Conservation (phyloP, 306 rosid genomes). For the Pueraria montana region DNA sequence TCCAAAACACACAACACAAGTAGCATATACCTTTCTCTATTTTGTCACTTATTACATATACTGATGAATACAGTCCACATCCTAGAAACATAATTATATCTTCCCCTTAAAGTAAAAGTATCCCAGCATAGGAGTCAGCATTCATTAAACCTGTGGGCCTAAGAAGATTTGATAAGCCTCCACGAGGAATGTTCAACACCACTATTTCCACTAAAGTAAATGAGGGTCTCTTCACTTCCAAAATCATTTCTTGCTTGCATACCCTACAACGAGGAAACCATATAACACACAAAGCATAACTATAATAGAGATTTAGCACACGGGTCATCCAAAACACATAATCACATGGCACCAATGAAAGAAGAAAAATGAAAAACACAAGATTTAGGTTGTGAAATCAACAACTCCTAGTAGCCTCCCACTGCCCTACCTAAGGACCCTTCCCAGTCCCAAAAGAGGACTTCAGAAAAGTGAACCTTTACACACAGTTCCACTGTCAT, state of each 20-base stretch:
- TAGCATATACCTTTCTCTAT: conserved; percentile 15
- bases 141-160: conserved; percentile 1
- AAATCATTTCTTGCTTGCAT: conserved; percentile 12
- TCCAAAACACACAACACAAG: neutral
- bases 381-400: conserved; percentile 26
- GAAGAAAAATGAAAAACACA: neutral
- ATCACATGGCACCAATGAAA: neutral
- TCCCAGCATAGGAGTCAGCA: conserved; percentile 13
- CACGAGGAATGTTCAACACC: conserved; percentile 10
- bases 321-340: neutral
- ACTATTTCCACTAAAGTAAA: neutral
- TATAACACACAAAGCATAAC: neutral
- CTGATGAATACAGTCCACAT: conserved; percentile 20
- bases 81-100: conserved; percentile 24
- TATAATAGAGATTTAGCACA: neutral
- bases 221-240: conserved; percentile 2
- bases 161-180: conserved; percentile 7
- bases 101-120: conserved; percentile 19
- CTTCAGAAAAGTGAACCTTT: conserved; percentile 32
- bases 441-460: neutral
- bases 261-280: conserved; percentile 27
- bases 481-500: conserved; percentile 30
- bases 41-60: neutral
- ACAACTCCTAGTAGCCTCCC: conserved; percentile 27
- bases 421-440: neutral